Evolutionary conservation across 192 early-diverging fungal species (phyloP), one percentile per base, ranked within the genome.

Genomic region (Gigaspora rosea): DNA sequence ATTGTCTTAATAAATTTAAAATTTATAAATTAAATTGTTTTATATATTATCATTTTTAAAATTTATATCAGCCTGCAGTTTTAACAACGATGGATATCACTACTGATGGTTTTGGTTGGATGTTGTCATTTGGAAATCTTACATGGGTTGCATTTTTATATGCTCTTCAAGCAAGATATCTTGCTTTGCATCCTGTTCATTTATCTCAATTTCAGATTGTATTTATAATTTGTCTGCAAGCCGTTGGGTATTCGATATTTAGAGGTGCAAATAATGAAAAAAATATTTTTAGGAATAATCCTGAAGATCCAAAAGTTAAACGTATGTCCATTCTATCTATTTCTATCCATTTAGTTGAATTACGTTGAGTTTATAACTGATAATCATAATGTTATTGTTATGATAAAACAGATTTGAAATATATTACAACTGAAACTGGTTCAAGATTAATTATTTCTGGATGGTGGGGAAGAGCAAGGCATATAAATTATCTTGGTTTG

Each of bases 21-120:
- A 90, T 75, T 93, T 94, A 56, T 82, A 82, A 41, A 61, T 22
- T 52, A 20, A 20, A 46, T 13, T 50, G 13, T 47, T 68, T 46
- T 9, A 22, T 15, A 36, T 74, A 9, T 8, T 36, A 16, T 50
- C 27, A 47, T 22, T 1, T 32, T n/a, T n/a, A n/a, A 73, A 32
- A 20, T 4, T 20, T 86, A 67, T 85, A 81, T 61, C 86, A 91
- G 79, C 62, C 84, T 20, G 90, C 94, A 16, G 93, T 99, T 22
- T 79, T 99, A 82, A 96, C 97, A 18, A 99, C 96, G 7, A 97
- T 97, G 95, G 97, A 99, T 74, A 94, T 99, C n/a, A 95, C 92
- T 20, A 96, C 94, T 8, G 97, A 99, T 80, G 97, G 97, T 9
- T 97, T 99, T 82, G 97, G 97, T 10, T 95, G 89, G 80, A 94